Evolutionary conservation across 2,329 filamentous ascomycete genomes (phyloP).

Genomic region (Fusarium sacchari): DNA sequence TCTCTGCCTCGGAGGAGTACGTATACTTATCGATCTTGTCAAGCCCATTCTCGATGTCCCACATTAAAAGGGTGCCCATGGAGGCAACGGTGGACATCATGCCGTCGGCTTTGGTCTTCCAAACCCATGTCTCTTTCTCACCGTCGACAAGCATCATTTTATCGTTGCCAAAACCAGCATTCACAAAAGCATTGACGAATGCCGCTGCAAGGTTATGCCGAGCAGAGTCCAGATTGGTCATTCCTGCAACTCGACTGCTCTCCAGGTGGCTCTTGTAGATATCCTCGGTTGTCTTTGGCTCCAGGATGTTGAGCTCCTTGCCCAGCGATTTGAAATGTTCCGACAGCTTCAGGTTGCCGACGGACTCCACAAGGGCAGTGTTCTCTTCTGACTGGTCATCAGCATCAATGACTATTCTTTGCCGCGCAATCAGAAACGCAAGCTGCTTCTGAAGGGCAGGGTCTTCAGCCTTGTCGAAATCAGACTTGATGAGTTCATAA

Average conservation of each 20-base stretch:
- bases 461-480: slow-evolving; percentile 84
- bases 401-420: slow-evolving; percentile 85
- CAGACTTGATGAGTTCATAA: slow-evolving; percentile 79
- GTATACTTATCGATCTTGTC: slow-evolving; percentile 97
- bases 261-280: slow-evolving; percentile 99
- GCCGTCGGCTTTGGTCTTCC: slow-evolving; percentile 98
- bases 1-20: slow-evolving; percentile 79
- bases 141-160: slow-evolving; percentile 97
- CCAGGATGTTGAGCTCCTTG: slow-evolving; percentile 95
- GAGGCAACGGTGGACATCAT: slow-evolving; percentile 98
- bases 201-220: slow-evolving; percentile 94
- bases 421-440: slow-evolving; percentile 89
- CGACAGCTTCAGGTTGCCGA: slow-evolving; percentile 87
- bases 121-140: slow-evolving; percentile 93
- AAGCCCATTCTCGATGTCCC: slow-evolving; percentile 92
- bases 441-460: slow-evolving; percentile 90
- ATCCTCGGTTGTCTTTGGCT: slow-evolving; percentile 96
- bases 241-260: slow-evolving; percentile 88
- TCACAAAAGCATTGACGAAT: slow-evolving; percentile 97
- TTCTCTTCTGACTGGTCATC: slow-evolving; percentile 74
- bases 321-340: slow-evolving; percentile 94
- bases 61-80: slow-evolving; percentile 87
- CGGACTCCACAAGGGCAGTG: slow-evolving; percentile 79
- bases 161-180: slow-evolving; percentile 93
- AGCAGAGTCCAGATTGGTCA: slow-evolving; percentile 95